These are phyloP conservation scores for Nitzschia sp. DNA, from an alignment of 108 stramenopile genomes.

Conservation along the genomic window DNA sequence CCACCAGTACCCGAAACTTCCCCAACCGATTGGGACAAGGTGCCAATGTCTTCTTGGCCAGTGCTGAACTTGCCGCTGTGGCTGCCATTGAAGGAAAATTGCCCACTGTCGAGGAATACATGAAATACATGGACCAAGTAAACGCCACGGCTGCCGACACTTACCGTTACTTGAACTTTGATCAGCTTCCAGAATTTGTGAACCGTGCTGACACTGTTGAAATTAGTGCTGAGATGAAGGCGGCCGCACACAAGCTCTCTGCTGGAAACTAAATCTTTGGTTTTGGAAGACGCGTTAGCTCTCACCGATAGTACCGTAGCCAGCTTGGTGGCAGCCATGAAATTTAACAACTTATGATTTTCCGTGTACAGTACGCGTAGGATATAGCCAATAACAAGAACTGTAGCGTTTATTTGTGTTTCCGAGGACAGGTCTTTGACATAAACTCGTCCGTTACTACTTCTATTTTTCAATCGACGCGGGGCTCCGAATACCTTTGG, in stretches of 20 bases:
- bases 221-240: slow-evolving; percentile 87
- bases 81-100: slow-evolving; percentile 85
- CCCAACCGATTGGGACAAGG: slow-evolving; percentile 97
- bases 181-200: slow-evolving; percentile 89
- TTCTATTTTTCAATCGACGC: too few relatives aligned
- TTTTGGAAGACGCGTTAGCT: too few relatives aligned
- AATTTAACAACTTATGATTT: too few relatives aligned
- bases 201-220: slow-evolving; percentile 78
- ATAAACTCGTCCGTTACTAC: too few relatives aligned
- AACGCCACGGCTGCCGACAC: slow-evolving; percentile 89
- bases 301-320: too few relatives aligned
- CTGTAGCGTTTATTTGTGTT: too few relatives aligned
- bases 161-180: slow-evolving; percentile 97
- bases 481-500: too few relatives aligned
- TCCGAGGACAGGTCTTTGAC: too few relatives aligned
- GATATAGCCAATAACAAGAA: too few relatives aligned
- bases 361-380: too few relatives aligned
- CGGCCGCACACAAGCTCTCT: slow-evolving; percentile 74
- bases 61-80: slow-evolving; percentile 91
- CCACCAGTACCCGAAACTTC: slow-evolving; percentile 95
- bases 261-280: slow-evolving; percentile 1
- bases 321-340: too few relatives aligned
- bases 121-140: slow-evolving; percentile 77
- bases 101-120: slow-evolving; percentile 88
- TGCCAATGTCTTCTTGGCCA: slow-evolving; percentile 92